Evolutionary conservation across 2,329 filamentous ascomycete species (phyloP), one percentile per base, ranked within the genome.

Genomic region (Ceratocystis albifundus): DNA sequence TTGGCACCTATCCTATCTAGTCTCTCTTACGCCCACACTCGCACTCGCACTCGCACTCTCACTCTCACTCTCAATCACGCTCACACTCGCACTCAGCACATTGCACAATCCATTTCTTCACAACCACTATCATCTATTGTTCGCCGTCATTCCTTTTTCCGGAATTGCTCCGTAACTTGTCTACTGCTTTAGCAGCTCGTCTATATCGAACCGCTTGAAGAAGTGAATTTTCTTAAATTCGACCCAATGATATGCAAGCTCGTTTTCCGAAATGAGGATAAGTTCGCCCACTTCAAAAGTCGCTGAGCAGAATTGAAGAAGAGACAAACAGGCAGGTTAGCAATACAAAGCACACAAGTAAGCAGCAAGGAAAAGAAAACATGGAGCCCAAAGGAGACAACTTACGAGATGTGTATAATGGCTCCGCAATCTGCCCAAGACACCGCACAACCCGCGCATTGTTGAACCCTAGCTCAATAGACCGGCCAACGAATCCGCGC

Each of bases 211-310:
- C 66, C 85, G 77, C 70, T 84, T 76, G 66, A 82, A 86, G 71
- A 79, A 86, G 70, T 80, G 85, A 61, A 87, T 82, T 66, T 85
- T 82, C 0, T 79, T 78, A 69, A 83, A 82, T 0, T 74, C 78
- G 62, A 88, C 78, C 92, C 92, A 96, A 73, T 90, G 88, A 73
- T 93, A 89, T 1, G 90, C 92, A 65, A 96, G 74, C 50, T 82
- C 80, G 72, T 96, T 80, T n/a, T 85, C 82, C 1, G 88, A 91
- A 48, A 95, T 80, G 45, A 96, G 80, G 62, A 96, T 85, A 25
- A 96, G 80, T 70, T 92, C 85, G 61, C 61, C 61, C n/a, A 2
- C 67, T n/a, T 28, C 17, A 20, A 28, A 20, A 41, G 41, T 64
- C 45, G 46, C 55, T 59, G 46, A 62, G 22, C 68, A 46, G 36